These are phyloP conservation scores for Dioscorea dumetorum DNA, from an alignment of 106 monocot species.

Conservation along the genomic window DNA sequence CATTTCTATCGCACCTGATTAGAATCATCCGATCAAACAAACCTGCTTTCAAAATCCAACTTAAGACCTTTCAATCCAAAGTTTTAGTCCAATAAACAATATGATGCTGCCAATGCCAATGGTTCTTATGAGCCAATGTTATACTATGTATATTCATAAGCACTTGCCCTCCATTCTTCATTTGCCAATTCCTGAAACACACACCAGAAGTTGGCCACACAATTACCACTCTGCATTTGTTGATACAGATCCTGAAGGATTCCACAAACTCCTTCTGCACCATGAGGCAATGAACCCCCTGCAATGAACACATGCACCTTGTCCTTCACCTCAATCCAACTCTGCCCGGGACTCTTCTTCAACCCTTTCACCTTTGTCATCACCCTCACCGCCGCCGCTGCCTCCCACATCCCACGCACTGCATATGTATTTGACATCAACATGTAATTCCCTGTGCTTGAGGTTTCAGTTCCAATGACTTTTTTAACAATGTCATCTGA, in stretches of 20 bases:
- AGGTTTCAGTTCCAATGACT: slow-evolving; percentile 20
- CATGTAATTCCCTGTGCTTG: slow-evolving; percentile 31
- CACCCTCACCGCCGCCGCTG: slow-evolving; percentile 35
- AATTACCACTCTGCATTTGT: slow-evolving; percentile 27
- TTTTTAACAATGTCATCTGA: slow-evolving; percentile 21
- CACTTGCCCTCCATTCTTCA: background rate
- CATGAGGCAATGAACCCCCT: slow-evolving; percentile 16
- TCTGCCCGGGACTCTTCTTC: slow-evolving; percentile 45
- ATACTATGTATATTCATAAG: too few species aligned
- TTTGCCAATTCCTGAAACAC: background rate
- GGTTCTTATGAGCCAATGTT: too few species aligned
- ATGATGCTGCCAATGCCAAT: too few species aligned
- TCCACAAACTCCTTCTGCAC: slow-evolving; percentile 20
- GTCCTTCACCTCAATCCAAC: slow-evolving; percentile 50
- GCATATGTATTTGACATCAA: slow-evolving; percentile 52
- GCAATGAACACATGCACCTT: slow-evolving; percentile 31
- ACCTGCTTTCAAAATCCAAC: too few species aligned
- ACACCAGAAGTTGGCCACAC: background rate
- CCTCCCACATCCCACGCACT: slow-evolving; percentile 38
- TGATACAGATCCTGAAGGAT: slow-evolving; percentile 26
- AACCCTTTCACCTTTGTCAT: slow-evolving; percentile 34
- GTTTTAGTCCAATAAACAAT: background rate
- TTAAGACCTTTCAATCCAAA: background rate
- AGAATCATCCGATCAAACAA: too few species aligned
- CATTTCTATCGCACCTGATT: too few species aligned